Conservation (phyloP, 306 rosid genomes). For the Citrullus amarus region DNA sequence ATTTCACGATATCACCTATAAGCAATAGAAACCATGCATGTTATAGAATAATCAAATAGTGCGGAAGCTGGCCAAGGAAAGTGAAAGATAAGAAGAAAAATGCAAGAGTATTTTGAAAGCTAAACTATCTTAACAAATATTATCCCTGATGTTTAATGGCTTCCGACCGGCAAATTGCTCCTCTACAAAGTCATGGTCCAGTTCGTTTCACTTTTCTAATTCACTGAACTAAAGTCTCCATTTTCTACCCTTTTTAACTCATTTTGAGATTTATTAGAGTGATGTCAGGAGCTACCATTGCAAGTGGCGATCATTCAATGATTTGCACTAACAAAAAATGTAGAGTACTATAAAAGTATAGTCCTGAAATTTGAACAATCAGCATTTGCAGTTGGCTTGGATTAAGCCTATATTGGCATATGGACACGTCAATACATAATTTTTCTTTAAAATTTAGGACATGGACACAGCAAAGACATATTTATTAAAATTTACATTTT, state of each 20-base stretch:
- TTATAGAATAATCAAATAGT: not conserved
- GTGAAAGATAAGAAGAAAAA: not conserved
- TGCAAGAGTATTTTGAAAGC: not conserved
- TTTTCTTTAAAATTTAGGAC: too few relatives aligned
- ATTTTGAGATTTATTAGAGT: not conserved
- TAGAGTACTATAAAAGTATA: not conserved
- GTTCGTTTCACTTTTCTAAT: not conserved
- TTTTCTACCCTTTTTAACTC: not conserved
- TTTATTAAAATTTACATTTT: too few relatives aligned
- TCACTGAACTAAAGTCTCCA: not conserved
- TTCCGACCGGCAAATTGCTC: not conserved
- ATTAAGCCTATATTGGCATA: not conserved
- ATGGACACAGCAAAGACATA: too few relatives aligned
- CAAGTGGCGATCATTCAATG: not conserved
- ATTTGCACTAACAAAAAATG: not conserved
- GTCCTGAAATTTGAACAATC: not conserved
- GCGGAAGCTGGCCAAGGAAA: not conserved
- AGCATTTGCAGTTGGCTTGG: not conserved
- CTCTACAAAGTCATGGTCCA: not conserved
- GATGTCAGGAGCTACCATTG: not conserved
- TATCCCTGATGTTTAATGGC: not conserved
- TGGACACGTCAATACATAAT: not conserved
- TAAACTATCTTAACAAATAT: not conserved
- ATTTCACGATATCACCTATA: constrained; percentile 77
- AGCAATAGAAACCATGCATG: constrained; percentile 13